Evolutionary conservation across 1,139 yeast species (phyloP), one percentile per base, ranked within the genome.

Genomic region (Geotrichum restrictum): DNA sequence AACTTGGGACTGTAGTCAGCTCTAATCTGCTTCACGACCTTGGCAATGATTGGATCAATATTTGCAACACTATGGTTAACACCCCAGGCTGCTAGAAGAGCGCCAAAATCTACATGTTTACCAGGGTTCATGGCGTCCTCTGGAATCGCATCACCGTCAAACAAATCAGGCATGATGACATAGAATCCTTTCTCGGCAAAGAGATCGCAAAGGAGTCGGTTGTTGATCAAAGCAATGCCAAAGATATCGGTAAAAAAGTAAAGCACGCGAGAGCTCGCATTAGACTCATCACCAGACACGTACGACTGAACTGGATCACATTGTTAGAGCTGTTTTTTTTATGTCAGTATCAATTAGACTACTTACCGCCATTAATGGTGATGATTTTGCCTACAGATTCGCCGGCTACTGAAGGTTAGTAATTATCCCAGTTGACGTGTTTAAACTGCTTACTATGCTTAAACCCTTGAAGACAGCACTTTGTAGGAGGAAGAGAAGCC

Each of bases 101-200:
- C 47, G n/a, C 2, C 8, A 2, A 22, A 5, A 42, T 51, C 55
- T 27, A 16, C 66, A 61, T 54, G 65, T 57, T 37, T 64, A 19
- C 57, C 63, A 40, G 64, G 62, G 29, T 62, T 64, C 6, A 64
- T 64, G 8, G n/a, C 10, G 40, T 85, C 93, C 36, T 79, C 81
- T 32, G 77, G 66, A 36, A 68, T 64, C 39, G 74, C 66, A 39
- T 85, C 94, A 36, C 79, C 81, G 32, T 77, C 66, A 59, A 87
- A 75, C 56, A 87, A 75, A 66, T 88, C 96, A 13, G 95, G 95
- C 43, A 85, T 71, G 52, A 84, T 71, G 0, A 85, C 93, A 41
- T 75, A 77, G 71, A 76, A 86, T 39, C 83, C 83, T 2, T 18
- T 31, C 47, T 69, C 69, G 47, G 93, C 85, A 55, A 84, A 75